A percentile compares a stretch with the other conserved stretches of the same genome.
Conservation (phyloP, 208 protist genomes). For the Leishmania amazonensis region DNA sequence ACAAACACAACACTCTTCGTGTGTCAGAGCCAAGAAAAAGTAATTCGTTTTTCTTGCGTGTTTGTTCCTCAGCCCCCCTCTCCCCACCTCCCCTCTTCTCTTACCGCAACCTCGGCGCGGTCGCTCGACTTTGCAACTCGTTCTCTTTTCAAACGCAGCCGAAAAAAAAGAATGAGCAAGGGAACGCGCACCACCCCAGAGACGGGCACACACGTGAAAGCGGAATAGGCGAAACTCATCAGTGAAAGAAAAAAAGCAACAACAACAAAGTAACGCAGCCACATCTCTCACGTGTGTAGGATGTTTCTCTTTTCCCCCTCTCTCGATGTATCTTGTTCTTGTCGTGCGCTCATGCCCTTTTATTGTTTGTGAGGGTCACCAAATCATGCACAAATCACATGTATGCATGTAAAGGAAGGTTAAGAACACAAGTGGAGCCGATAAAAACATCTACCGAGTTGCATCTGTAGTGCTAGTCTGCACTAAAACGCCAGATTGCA, state of each 20-base stretch:
- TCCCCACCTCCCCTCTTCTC: background rate
- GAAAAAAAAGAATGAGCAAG: background rate
- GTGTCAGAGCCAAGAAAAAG: background rate
- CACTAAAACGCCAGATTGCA: background rate
- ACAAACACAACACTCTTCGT: background rate
- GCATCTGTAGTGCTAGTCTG: background rate
- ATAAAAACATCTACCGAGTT: background rate
- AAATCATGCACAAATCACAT: background rate
- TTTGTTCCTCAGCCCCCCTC: background rate
- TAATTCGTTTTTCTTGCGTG: background rate
- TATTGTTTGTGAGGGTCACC: background rate
- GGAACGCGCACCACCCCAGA: background rate
- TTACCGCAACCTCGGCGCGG: background rate
- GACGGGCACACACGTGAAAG: background rate
- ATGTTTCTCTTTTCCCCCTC: background rate
- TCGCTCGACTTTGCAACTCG: background rate
- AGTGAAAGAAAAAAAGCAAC: background rate
- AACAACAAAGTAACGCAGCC: no score
- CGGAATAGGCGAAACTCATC: background rate
- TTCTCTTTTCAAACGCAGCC: background rate
- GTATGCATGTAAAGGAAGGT: background rate
- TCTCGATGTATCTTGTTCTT: background rate
- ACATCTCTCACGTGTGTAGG: background rate
- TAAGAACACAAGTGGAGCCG: background rate
- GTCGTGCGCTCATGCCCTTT: background rate